Conservation (phyloP, 495 filamentous ascomycete genomes). For the Penicillium verhagenii region DNA sequence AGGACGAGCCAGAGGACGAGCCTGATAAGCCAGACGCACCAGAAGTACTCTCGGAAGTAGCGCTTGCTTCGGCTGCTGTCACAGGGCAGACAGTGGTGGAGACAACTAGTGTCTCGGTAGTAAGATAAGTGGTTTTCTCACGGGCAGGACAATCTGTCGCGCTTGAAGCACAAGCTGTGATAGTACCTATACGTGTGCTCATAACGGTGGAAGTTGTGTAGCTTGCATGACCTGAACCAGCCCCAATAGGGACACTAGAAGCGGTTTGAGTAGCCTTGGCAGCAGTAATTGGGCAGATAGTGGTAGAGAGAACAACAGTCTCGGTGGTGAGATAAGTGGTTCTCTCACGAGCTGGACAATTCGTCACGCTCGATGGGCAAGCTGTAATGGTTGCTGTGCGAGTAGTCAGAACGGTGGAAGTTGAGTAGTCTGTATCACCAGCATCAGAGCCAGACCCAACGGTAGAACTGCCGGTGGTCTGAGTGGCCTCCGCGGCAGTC, state of each 20-base stretch:
- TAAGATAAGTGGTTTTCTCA: conserved; percentile 17
- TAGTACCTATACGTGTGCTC: conserved; percentile 31
- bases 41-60: background rate
- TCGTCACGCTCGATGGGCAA: conserved; percentile 21
- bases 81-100: conserved; percentile 12
- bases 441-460: background rate
- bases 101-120: conserved; percentile 21
- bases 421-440: background rate
- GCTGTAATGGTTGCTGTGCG: background rate
- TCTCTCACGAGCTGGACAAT: conserved; percentile 21
- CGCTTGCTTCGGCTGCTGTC: background rate
- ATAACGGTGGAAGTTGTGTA: conserved; percentile 35
- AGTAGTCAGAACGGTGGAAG: background rate
- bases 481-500: background rate
- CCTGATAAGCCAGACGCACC: background rate
- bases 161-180: conserved; percentile 28
- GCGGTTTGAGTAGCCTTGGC: background rate
- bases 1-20: too few species aligned
- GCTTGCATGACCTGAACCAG: background rate
- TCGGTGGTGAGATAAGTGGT: conserved; percentile 22
- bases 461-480: background rate
- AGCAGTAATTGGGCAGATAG: conserved; percentile 3
- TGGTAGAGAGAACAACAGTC: conserved; percentile 18
- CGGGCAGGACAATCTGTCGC: conserved; percentile 24
- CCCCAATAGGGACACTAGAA: background rate